Conservation (phyloP, 495 filamentous ascomycete genomes). For the Poronia punctata region DNA sequence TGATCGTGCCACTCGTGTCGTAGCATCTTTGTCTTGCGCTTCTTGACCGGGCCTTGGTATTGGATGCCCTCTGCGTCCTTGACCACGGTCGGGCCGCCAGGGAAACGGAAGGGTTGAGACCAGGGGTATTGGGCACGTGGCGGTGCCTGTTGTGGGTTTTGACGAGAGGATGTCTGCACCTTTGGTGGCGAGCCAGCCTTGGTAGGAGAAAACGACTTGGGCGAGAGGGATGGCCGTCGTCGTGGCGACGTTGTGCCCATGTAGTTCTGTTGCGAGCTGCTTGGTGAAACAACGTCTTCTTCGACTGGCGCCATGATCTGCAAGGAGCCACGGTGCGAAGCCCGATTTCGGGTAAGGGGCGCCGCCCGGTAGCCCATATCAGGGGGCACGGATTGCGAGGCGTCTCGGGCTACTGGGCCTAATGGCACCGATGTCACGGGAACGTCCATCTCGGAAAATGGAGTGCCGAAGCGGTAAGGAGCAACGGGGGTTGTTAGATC, state of each 20-base stretch:
- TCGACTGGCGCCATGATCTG: slow-evolving; percentile 50
- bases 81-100: slow-evolving; percentile 22
- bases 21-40: slow-evolving; percentile 81
- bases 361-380: slow-evolving; percentile 69
- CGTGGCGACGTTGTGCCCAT: slow-evolving; percentile 15
- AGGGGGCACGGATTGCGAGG: slow-evolving; percentile 85
- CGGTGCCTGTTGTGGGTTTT: slow-evolving; percentile 34
- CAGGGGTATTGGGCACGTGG: slow-evolving; percentile 44
- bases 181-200: slow-evolving; percentile 14
- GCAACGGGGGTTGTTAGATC: slow-evolving; percentile 44
- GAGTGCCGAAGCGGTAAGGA: slow-evolving; percentile 68
- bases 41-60: slow-evolving; percentile 86
- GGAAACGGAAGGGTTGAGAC: slow-evolving; percentile 27
- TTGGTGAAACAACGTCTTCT: slow-evolving; percentile 35
- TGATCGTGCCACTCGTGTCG: slow-evolving; percentile 91
- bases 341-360: slow-evolving; percentile 43
- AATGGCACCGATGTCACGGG: slow-evolving; percentile 68
- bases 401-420: slow-evolving; percentile 61
- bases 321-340: slow-evolving; percentile 53
- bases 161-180: slow-evolving; percentile 13
- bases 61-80: slow-evolving; percentile 44
- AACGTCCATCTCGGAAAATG: slow-evolving; percentile 85
- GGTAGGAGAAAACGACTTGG: slow-evolving; percentile 15
- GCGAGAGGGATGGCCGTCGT: slow-evolving; percentile 21
- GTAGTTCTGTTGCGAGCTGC: slow-evolving; percentile 18